phyloP scores from a whole-genome alignment of 345 rosid genomes.

The Euphorbia peplus region DNA sequence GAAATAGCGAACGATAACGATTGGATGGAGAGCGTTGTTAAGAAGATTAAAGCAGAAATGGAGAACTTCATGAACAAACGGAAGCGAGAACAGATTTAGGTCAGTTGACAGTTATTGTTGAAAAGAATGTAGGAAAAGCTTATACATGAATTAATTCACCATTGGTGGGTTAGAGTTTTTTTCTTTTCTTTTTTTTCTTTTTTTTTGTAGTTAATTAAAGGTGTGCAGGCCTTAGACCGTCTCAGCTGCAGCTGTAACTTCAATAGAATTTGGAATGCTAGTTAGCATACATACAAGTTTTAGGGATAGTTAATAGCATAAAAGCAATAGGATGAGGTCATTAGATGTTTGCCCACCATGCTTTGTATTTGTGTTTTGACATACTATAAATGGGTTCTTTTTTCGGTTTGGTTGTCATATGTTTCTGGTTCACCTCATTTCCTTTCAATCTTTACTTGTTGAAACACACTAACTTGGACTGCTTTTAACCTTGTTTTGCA shows the following conservation, averaged over 20 bases:
- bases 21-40: not conserved
- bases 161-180: constrained; percentile 3
- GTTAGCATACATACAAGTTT: not conserved
- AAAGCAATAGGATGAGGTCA: not conserved
- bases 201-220: not conserved
- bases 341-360: constrained; percentile 5
- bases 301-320: not conserved
- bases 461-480: not conserved
- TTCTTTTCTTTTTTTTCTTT: not conserved
- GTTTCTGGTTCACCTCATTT: constrained; percentile 1
- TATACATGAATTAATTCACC: constrained; percentile 8
- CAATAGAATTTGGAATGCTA: constrained; percentile 5
- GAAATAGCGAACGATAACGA: constrained; percentile 4
- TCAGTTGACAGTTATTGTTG: not conserved
- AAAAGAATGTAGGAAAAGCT: constrained; percentile 1
- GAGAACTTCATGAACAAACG: not conserved
- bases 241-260: constrained; percentile 4
- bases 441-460: not conserved
- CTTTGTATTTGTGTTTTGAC: not conserved
- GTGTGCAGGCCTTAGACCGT: not conserved
- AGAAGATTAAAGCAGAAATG: constrained; percentile 1
- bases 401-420: not conserved
- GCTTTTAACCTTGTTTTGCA: not conserved
- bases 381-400: not conserved
- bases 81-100: not conserved